A percentile compares a stretch with the other conserved stretches of the same genome.
phyloP scores from a whole-genome alignment of 306 rosid species.

The Abrus precatorius region DNA sequence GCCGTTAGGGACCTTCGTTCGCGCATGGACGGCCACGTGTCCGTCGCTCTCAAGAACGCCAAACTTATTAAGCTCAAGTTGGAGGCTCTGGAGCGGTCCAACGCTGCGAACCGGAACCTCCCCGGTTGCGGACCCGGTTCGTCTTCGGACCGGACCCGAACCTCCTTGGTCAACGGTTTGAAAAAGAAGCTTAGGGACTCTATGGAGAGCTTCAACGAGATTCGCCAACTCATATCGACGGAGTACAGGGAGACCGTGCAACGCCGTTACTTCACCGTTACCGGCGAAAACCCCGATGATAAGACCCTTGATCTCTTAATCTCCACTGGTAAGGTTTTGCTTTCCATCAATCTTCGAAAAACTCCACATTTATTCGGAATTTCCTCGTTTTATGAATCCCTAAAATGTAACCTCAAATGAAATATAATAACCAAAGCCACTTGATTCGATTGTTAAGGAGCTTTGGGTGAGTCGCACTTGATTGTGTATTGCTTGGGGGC shows the following conservation, averaged over 20 bases:
- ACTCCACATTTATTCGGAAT: neutral
- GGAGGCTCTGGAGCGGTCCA: slow-evolving; percentile 88
- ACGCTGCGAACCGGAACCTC: slow-evolving; percentile 83
- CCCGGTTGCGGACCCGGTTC: slow-evolving; percentile 95
- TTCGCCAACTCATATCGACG: slow-evolving; percentile 72
- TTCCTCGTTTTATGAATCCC: neutral
- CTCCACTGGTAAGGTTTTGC: slow-evolving; percentile 72
- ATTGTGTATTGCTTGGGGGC: neutral
- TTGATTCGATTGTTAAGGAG: neutral
- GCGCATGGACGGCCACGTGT: slow-evolving; percentile 87
- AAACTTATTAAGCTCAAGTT: slow-evolving; percentile 84
- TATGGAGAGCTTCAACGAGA: slow-evolving; percentile 77
- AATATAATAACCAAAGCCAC: neutral
- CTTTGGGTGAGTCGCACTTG: neutral
- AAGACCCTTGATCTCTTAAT: slow-evolving; percentile 86
- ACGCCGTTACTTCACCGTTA: slow-evolving; percentile 89
- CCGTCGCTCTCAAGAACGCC: slow-evolving; percentile 83
- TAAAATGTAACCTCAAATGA: neutral
- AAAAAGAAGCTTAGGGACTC: slow-evolving; percentile 90
- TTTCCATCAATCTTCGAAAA: neutral
- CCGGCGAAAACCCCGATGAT: slow-evolving; percentile 96
- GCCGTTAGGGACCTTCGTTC: slow-evolving; percentile 83
- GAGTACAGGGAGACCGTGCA: slow-evolving; percentile 95
- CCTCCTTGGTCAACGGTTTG: slow-evolving; percentile 83
- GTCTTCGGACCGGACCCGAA: slow-evolving; percentile 89